Percentiles rank a stretch among this genome's conserved stretches.
Conservation (phyloP, 2,329 filamentous ascomycete genomes). For the Microdochium paspali region DNA sequence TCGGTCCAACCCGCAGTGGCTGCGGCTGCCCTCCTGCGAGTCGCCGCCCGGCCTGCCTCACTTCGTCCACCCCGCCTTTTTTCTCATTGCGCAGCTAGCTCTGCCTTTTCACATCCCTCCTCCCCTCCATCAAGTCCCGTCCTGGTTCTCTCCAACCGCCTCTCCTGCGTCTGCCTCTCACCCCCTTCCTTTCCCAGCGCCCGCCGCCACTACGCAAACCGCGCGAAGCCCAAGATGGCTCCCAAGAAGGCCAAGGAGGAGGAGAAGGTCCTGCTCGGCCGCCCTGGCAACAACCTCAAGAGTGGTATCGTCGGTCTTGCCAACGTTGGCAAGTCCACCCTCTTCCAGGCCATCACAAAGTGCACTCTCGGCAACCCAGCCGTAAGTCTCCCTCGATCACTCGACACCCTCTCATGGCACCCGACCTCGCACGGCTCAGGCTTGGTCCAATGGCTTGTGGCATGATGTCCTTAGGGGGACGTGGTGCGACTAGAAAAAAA, state of each 20-base stretch:
- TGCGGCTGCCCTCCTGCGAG: background rate
- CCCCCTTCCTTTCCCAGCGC: conserved; percentile 27
- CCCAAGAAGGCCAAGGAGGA: conserved; percentile 89
- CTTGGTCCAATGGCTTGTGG: background rate
- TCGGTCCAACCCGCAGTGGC: conserved; percentile 25
- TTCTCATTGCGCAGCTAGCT: conserved; percentile 53
- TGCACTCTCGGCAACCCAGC: conserved; percentile 94
- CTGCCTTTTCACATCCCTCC: conserved; percentile 45
- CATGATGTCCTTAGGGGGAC: too few species aligned
- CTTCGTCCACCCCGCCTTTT: conserved; percentile 38
- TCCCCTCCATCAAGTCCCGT: too few species aligned
- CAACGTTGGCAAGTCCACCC: conserved; percentile 98
- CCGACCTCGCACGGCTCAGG: background rate
- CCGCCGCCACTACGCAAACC: conserved; percentile 47
- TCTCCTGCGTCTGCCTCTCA: conserved; percentile 32
- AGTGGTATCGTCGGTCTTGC: conserved; percentile 99
- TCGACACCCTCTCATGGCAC: background rate
- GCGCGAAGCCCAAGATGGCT: conserved; percentile 68
- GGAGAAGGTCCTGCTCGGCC: conserved; percentile 93
- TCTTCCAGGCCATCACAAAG: conserved; percentile 99
- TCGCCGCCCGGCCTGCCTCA: conserved; percentile 19
- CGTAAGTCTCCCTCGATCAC: conserved; percentile 40
- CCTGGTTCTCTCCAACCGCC: too few species aligned
- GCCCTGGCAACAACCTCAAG: conserved; percentile 96
- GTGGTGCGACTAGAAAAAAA: background rate